Base-by-base conservation (phyloP, 225 moss, liverwort and hornwort genomes). In the Pseudoscleropodium purum region DNA sequence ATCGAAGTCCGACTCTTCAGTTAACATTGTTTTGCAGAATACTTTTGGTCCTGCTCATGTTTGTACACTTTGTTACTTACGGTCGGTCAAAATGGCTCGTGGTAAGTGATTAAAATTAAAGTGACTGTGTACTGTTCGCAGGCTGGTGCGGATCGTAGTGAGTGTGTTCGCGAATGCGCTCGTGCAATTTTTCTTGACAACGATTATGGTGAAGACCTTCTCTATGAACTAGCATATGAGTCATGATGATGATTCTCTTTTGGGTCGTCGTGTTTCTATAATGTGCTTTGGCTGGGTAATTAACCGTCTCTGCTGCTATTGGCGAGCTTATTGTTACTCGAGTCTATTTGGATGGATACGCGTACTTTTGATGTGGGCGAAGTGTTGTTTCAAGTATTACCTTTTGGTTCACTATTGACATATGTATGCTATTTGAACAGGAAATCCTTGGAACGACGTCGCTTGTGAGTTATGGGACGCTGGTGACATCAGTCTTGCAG, bases 401-500 rank as follows among this genome's bases (percentile, higher is more conserved):
- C 37, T 18, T 75, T 75, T 66, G 43, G 43, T 63, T 81, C 64
- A 31, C 17, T 54, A 66, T 68, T 92, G 75, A 90, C 61, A 60
- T 57, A 27, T 82, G 16, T 34, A n/a, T 16, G 19, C 24, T 69
- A 15, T 82, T 37, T 79, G 87, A 87, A 81, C 88, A 95, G 95
- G 95, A 84, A 93, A 95, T 90, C 95, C 95, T 79, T 95, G 95
- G 95, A 95, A 93, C 41, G 93, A 95, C 74, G 93, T 95, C 43
- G 95, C 95, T 72, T 93, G 93, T 82, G 95, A 95, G 77, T 87
- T 95, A 69, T 93, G 93, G 95, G 93, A 95, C 66, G 93, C 91
- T 76, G 95, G 95, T 86, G 92, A 95, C 37, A 82, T 89, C 31
- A 92, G 92, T 87, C 93, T 95, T 84, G 95, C 93, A 79, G 93